Conservation (phyloP, 1,139 yeast genomes). For the Keqinozyma sinolaborantium region DNA sequence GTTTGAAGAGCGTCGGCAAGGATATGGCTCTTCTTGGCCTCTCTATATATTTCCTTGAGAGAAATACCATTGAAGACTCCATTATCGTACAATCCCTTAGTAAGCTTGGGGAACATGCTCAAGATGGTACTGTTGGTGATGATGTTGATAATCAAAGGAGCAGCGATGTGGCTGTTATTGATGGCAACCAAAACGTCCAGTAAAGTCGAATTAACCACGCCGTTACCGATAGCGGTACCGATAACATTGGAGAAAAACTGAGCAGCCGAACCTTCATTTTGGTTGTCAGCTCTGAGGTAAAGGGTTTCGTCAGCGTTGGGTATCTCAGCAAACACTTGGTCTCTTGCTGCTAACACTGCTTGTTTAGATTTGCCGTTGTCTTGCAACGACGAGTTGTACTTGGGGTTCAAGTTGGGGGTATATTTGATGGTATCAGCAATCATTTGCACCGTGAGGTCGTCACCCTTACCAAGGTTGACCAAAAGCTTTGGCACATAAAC, state of each 20-base stretch:
- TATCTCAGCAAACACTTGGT: background rate
- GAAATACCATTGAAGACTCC: constrained; percentile 33
- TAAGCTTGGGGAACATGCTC: constrained; percentile 21
- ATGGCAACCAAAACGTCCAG: constrained; percentile 27
- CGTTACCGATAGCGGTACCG: constrained; percentile 23
- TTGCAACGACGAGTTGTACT: constrained; percentile 10
- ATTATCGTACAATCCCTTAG: constrained; percentile 24
- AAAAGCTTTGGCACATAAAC: constrained; percentile 28
- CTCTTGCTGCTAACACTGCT: constrained; percentile 10
- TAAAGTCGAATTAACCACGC: constrained; percentile 20
- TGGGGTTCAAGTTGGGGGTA: constrained; percentile 22
- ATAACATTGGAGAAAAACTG: constrained; percentile 30
- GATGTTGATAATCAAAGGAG: constrained; percentile 25
- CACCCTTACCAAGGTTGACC: constrained; percentile 29
- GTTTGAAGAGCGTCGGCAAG: constrained; percentile 23
- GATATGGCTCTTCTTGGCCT: constrained; percentile 20
- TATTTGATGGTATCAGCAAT: constrained; percentile 24
- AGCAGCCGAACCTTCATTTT: constrained; percentile 32
- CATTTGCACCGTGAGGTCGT: constrained; percentile 22
- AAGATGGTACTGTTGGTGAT: constrained; percentile 21
- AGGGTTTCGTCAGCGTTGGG: background rate
- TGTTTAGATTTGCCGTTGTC: constrained; percentile 5
- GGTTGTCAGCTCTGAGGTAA: constrained; percentile 5
- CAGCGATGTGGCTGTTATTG: constrained; percentile 28
- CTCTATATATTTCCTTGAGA: constrained; percentile 15